Conservation (phyloP, 169 alveolate species). For the Pseudocohnilembus persalinus region DNA sequence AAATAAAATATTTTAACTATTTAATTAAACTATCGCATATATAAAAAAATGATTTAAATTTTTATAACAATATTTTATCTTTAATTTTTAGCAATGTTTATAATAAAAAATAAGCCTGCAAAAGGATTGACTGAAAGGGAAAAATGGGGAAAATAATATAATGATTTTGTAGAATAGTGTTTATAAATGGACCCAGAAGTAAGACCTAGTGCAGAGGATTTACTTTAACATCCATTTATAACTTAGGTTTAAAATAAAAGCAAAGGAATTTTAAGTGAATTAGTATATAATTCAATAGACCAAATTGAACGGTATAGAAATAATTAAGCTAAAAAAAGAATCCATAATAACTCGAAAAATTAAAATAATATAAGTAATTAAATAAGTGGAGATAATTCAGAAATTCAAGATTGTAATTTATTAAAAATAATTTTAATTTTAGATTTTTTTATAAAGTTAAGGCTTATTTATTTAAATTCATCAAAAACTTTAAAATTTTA, state of each 20-base stretch:
- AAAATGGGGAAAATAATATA: constrained; percentile 74
- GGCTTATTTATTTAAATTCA: no score
- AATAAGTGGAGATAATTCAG: not conserved
- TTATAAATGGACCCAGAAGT: constrained; percentile 73
- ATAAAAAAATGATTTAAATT: no score
- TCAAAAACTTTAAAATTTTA: not conserved
- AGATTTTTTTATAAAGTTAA: no score
- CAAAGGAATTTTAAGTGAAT: constrained; percentile 51
- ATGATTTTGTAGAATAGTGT: constrained; percentile 77
- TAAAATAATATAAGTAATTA: no score
- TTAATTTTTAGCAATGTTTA: constrained; percentile 46
- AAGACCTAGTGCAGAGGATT: constrained; percentile 73
- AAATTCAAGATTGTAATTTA: not conserved
- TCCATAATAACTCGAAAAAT: no score
- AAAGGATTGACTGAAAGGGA: constrained; percentile 59
- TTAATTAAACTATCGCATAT: constrained; percentile 47
- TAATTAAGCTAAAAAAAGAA: constrained; percentile 2
- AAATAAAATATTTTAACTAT: constrained; percentile 28
- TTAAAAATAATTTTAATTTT: no score
- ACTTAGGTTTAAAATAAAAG: constrained; percentile 2
- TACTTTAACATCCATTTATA: constrained; percentile 63
- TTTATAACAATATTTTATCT: not conserved
- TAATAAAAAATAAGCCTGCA: constrained; percentile 62
- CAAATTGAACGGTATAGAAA: constrained; percentile 61
- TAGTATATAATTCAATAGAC: constrained; percentile 63